Conservation (phyloP, 139 green algal species). For the Chlamydomonas incerta region DNA sequence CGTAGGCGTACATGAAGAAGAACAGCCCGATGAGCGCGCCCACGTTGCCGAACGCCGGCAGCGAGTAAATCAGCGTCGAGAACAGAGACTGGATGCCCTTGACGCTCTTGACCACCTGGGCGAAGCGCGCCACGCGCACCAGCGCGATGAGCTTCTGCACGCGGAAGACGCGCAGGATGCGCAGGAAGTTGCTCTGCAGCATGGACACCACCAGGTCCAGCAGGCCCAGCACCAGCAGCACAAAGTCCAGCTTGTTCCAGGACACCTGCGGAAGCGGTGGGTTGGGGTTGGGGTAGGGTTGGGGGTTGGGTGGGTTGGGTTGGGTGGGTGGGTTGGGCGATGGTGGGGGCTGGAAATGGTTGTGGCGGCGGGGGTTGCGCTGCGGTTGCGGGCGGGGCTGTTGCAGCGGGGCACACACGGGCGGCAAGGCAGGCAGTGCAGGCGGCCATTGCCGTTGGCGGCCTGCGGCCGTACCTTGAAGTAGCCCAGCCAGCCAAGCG, state of each 20-base stretch:
- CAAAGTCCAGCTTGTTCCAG: conserved; percentile 87
- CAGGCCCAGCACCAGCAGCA: conserved; percentile 63
- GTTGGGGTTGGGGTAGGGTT: not conserved
- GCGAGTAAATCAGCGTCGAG: conserved; percentile 78
- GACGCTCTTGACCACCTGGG: conserved; percentile 28
- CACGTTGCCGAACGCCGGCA: conserved; percentile 87
- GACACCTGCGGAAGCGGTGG: conserved; percentile 37
- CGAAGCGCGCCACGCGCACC: conserved; percentile 36
- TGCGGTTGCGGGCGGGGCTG: no score
- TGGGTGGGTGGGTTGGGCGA: not conserved
- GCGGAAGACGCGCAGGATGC: conserved; percentile 61
- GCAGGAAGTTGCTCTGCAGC: conserved; percentile 57
- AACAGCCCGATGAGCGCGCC: conserved; percentile 79
- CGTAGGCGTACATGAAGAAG: conserved; percentile 88
- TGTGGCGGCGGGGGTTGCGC: no score
- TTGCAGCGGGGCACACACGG: no score
- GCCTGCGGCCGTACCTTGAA: conserved; percentile 19
- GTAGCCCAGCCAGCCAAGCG: conserved; percentile 56
- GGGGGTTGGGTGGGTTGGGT: no score
- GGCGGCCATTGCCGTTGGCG: no score
- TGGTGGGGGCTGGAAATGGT: not conserved
- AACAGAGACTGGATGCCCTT: conserved; percentile 69
- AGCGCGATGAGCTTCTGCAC: conserved; percentile 71
- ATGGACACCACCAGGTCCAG: conserved; percentile 61
- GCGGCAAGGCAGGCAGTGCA: no score